Conservation (phyloP, 2,329 filamentous ascomycete species). For the Colletotrichum brevisporum region DNA sequence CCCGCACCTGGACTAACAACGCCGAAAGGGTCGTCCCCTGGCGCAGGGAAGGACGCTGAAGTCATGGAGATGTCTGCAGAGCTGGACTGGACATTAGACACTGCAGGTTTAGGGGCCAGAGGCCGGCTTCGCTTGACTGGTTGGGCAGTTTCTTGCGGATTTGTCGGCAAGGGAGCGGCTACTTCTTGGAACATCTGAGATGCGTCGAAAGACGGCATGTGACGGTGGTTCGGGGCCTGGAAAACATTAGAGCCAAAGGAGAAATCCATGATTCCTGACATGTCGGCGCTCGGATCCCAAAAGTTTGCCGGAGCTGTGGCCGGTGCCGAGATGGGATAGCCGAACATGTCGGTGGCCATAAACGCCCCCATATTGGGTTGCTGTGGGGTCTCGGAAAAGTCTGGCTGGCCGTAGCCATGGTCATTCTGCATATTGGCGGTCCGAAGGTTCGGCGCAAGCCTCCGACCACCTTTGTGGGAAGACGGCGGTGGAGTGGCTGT, state of each 20-base stretch:
- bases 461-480: conserved; percentile 67
- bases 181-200: conserved; percentile 69
- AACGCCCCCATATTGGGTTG: conserved; percentile 63
- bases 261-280: conserved; percentile 72
- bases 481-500: conserved; percentile 74
- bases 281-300: conserved; percentile 67
- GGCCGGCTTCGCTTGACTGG: conserved; percentile 59
- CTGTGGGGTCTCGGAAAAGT: conserved; percentile 65
- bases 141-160: conserved; percentile 44
- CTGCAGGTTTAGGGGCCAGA: conserved; percentile 65
- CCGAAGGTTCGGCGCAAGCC: conserved; percentile 65
- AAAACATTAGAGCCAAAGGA: conserved; percentile 61
- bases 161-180: conserved; percentile 50
- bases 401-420: conserved; percentile 65
- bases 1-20: conserved; percentile 60
- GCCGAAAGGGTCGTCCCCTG: conserved; percentile 66
- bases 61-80: conserved; percentile 49
- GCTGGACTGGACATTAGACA: conserved; percentile 45
- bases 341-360: conserved; percentile 69
- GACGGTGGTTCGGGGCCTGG: conserved; percentile 58
- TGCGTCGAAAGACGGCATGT: conserved; percentile 67
- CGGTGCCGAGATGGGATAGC: conserved; percentile 72
- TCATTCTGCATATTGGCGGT: conserved; percentile 70
- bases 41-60: conserved; percentile 57
- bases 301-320: conserved; percentile 66